Evolutionary conservation across 208 protist genomes (phyloP).

Genomic region (Leishmania tarentolae): DNA sequence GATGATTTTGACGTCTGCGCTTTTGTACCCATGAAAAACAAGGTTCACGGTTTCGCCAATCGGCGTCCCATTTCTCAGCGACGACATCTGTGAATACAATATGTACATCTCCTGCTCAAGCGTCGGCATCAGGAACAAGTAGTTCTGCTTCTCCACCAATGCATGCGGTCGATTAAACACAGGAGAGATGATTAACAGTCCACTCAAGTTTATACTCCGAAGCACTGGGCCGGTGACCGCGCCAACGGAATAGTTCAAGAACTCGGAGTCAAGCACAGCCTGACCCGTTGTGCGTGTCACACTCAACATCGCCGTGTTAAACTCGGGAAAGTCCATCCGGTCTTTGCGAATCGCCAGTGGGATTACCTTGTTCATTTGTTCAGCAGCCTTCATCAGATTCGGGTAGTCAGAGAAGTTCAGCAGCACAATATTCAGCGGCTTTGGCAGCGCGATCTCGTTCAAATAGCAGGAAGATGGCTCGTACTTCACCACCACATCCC

Average conservation of each 20-base stretch:
- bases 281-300: background rate
- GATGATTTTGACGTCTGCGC: background rate
- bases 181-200: background rate
- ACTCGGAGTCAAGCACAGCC: constrained; percentile 1
- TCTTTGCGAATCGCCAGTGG: background rate
- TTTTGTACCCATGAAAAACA: background rate
- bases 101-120: constrained; percentile 62
- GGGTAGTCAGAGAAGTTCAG: background rate
- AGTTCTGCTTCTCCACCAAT: background rate
- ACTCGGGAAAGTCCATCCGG: background rate
- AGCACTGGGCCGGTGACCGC: constrained; percentile 8
- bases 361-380: background rate
- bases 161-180: background rate
- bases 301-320: background rate
- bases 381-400: background rate
- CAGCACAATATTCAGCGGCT: background rate
- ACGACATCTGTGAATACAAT: background rate
- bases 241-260: constrained; percentile 12
- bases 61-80: background rate
- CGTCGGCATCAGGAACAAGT: constrained; percentile 29
- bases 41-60: background rate
- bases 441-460: background rate
- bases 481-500: background rate
- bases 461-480: constrained; percentile 10
- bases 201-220: background rate